Evolutionary conservation across 495 filamentous ascomycete genomes (phyloP).

Genomic region (Trichoderma orchidacearum): DNA sequence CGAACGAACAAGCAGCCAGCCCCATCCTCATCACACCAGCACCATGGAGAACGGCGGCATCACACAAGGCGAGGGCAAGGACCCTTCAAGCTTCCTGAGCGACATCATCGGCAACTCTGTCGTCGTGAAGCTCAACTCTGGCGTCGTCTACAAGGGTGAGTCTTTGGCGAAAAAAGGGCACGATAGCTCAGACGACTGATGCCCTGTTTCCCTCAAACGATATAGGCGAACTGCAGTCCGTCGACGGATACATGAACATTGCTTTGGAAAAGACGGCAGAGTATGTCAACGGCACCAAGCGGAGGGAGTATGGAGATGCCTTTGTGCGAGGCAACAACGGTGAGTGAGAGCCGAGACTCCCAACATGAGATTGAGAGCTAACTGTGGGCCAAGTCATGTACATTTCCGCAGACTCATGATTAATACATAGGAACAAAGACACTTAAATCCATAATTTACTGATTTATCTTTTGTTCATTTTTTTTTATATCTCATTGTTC

Average conservation of each 20-base stretch:
- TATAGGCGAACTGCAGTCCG: slow-evolving; percentile 81
- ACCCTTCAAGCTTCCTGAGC: slow-evolving; percentile 79
- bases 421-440: too few species aligned
- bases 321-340: slow-evolving; percentile 97
- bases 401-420: slow-evolving; percentile 50
- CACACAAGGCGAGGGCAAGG: slow-evolving; percentile 53
- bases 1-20: background rate
- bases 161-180: background rate
- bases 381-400: slow-evolving; percentile 47
- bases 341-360: slow-evolving; percentile 17
- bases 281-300: slow-evolving; percentile 68
- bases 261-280: slow-evolving; percentile 91
- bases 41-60: slow-evolving; percentile 62
- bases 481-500: too few species aligned
- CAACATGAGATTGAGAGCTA: background rate
- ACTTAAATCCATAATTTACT: background rate
- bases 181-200: too few species aligned
- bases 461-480: background rate
- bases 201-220: background rate
- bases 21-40: background rate
- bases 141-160: slow-evolving; percentile 87
- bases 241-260: slow-evolving; percentile 99
- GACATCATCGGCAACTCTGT: slow-evolving; percentile 89
- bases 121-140: slow-evolving; percentile 90
- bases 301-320: slow-evolving; percentile 80